Conservation (phyloP, 805 yeast species). For the Maudiozyma saulgeensis region DNA sequence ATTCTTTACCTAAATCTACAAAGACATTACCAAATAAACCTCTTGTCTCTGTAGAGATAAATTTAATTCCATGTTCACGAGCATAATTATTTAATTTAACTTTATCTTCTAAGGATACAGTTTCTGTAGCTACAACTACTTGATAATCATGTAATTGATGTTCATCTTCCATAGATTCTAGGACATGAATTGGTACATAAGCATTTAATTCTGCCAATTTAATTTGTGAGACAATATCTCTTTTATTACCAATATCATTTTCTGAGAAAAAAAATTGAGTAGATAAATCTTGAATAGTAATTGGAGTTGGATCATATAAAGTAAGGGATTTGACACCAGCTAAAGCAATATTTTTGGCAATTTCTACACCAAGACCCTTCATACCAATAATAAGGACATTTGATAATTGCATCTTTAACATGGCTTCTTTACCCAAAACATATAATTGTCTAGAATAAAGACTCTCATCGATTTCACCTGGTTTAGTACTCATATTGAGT, state of each 20-base stretch:
- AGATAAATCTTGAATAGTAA: slow-evolving; percentile 63
- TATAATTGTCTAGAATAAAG: slow-evolving; percentile 94
- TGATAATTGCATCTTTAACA: slow-evolving; percentile 91
- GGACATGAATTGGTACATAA: slow-evolving; percentile 77
- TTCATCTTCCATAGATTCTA: slow-evolving; percentile 45
- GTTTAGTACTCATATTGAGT: slow-evolving; percentile 13
- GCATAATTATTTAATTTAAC: slow-evolving; percentile 66
- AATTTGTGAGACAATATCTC: slow-evolving; percentile 63
- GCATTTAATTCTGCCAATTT: slow-evolving; percentile 75
- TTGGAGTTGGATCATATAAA: slow-evolving; percentile 70
- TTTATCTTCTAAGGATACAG: slow-evolving; percentile 59
- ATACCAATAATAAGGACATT: slow-evolving; percentile 87
- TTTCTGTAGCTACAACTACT: slow-evolving; percentile 76
- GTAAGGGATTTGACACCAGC: slow-evolving; percentile 95
- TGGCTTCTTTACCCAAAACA: slow-evolving; percentile 95
- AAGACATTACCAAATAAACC: slow-evolving; percentile 86
- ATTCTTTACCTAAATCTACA: slow-evolving; percentile 80
- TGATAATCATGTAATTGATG: slow-evolving; percentile 48
- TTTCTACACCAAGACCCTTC: slow-evolving; percentile 89
- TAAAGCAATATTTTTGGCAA: slow-evolving; percentile 90
- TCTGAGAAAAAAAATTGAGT: slow-evolving; percentile 77
- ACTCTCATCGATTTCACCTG: slow-evolving; percentile 73
- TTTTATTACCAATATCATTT: slow-evolving; percentile 62
- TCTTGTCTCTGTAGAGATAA: slow-evolving; percentile 69
- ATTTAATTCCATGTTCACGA: slow-evolving; percentile 64